Percentiles rank a stretch among this genome's conserved stretches.
These are phyloP conservation scores for Dinochytrium kinnereticum DNA, from an alignment of 371 early-diverging fungal genomes.

Conservation along the genomic window DNA sequence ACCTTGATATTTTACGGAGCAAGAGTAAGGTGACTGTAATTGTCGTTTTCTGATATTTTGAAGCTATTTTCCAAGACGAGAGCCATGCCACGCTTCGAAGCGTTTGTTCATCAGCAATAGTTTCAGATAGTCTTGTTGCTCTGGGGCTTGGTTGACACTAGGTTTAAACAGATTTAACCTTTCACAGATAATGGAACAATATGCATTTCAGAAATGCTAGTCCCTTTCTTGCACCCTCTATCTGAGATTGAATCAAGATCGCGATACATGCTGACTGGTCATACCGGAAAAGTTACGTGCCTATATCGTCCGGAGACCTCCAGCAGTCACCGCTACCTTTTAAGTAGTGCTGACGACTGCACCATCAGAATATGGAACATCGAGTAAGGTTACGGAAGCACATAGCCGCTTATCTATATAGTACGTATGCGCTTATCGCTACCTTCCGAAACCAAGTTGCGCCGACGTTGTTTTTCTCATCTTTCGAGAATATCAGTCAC, in stretches of 20 bases:
- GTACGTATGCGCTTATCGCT: constrained; percentile 68
- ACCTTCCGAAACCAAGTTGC: constrained; percentile 54
- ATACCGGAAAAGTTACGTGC: constrained; percentile 34
- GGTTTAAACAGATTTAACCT: background rate
- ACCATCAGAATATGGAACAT: constrained; percentile 78
- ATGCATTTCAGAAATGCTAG: constrained; percentile 31
- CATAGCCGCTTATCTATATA: constrained; percentile 24
- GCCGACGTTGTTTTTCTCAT: constrained; percentile 64
- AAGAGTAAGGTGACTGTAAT: constrained; percentile 4
- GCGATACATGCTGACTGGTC: constrained; percentile 51
- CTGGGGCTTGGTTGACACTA: constrained; percentile 43
- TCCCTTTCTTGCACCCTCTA: constrained; percentile 27
- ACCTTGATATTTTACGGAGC: background rate
- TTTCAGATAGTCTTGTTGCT: constrained; percentile 36
- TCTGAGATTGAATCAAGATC: constrained; percentile 19
- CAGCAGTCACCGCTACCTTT: constrained; percentile 32
- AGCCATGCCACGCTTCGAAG: background rate
- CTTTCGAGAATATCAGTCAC: constrained; percentile 67
- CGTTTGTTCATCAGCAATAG: constrained; percentile 19
- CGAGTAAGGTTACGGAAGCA: constrained; percentile 55
- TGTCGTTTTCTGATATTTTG: background rate
- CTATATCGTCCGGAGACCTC: constrained; percentile 33
- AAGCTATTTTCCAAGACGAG: background rate
- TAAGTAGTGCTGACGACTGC: constrained; percentile 69
- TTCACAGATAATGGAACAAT: constrained; percentile 39